Percentiles rank a stretch among this genome's conserved stretches.
Conservation (phyloP, 305 asterid genomes). For the Fraxinus platypoda region DNA sequence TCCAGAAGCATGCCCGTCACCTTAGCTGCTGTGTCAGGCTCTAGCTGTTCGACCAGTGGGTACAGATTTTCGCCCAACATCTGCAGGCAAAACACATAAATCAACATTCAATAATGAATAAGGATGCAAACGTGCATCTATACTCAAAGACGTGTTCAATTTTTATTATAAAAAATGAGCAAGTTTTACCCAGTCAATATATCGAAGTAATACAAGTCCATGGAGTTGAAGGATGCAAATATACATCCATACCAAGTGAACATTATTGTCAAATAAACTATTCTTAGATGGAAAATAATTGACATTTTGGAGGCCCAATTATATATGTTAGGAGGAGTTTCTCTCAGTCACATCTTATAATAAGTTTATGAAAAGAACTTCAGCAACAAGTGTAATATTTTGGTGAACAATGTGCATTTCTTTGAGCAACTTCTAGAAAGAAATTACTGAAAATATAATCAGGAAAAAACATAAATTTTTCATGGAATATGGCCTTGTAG, state of each 20-base stretch:
- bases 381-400: neutral
- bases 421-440: neutral
- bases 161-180: neutral
- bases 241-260: neutral
- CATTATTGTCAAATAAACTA: neutral
- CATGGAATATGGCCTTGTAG: neutral
- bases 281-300: neutral
- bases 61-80: conserved; percentile 64
- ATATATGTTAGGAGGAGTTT: neutral
- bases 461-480: neutral
- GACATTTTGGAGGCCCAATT: neutral
- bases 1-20: conserved; percentile 67
- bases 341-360: neutral
- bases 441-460: neutral
- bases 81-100: conserved; percentile 27
- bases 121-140: neutral
- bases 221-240: neutral
- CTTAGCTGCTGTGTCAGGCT: conserved; percentile 58
- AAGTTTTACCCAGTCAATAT: neutral
- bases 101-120: neutral
- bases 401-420: neutral
- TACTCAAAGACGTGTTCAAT: neutral
- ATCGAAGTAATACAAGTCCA: neutral
- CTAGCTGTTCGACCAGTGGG: conserved; percentile 59
- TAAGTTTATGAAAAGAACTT: neutral